phyloP scores from a whole-genome alignment of 192 early-diverging fungal genomes.

The Rhizoclosmatium globosum region DNA sequence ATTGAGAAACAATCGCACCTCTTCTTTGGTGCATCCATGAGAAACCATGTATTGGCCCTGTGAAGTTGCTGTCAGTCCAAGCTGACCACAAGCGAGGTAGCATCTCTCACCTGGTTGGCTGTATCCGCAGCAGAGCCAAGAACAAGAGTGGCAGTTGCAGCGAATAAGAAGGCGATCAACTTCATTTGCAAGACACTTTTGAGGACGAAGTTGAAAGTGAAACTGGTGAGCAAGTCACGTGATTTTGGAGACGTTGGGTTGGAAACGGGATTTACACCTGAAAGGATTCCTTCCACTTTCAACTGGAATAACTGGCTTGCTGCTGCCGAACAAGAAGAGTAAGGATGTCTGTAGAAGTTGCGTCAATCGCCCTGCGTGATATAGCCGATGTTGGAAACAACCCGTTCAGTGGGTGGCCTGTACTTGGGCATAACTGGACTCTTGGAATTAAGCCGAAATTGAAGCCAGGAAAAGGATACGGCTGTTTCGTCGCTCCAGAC shows the following conservation, averaged over 20 bases:
- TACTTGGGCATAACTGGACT: constrained; percentile 6
- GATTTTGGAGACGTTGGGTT: too few species aligned
- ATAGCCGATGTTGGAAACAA: not conserved
- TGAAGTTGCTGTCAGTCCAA: not conserved
- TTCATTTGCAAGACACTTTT: not conserved
- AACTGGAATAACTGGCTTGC: not conserved
- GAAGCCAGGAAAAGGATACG: constrained; percentile 5
- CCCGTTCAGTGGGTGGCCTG: constrained; percentile 9
- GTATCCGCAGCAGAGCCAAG: not conserved
- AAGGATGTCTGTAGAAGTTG: not conserved
- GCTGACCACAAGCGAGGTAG: not conserved
- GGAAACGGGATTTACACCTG: too few species aligned
- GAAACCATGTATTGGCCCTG: not conserved
- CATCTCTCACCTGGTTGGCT: not conserved
- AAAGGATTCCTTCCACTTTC: not conserved
- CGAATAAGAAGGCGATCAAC: not conserved
- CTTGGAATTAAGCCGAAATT: not conserved
- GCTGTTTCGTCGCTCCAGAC: constrained; percentile 28
- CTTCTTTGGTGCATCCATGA: not conserved
- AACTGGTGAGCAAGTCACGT: too few species aligned
- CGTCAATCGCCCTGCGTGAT: not conserved
- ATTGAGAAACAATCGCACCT: not conserved
- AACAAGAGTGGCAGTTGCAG: not conserved
- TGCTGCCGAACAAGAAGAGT: not conserved
- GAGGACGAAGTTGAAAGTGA: too few species aligned